phyloP scores from a whole-genome alignment of 2,329 filamentous ascomycete species.

The Parastagonospora nodorum region DNA sequence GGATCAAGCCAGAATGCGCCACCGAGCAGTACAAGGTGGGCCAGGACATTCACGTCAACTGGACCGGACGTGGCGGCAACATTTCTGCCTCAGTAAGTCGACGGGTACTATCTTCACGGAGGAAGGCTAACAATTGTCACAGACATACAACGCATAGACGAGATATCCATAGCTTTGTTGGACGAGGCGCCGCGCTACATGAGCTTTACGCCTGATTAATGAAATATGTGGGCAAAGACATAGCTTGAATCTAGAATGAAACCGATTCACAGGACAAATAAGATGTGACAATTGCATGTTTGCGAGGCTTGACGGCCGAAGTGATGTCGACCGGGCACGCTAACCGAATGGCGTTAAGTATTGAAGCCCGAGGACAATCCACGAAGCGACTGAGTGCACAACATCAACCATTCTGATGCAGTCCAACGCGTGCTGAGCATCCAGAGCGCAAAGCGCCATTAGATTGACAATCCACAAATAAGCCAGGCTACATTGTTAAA shows the following conservation, averaged over 20 bases:
- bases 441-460: too few species aligned
- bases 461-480: too few species aligned
- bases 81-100: conserved; percentile 75
- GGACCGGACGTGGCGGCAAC: conserved; percentile 97
- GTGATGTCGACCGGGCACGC: not conserved
- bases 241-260: conserved; percentile 30
- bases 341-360: not conserved
- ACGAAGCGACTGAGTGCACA: too few species aligned
- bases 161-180: conserved; percentile 17
- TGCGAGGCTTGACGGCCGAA: not conserved
- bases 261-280: conserved; percentile 11
- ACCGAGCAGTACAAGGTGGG: conserved; percentile 79
- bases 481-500: conserved; percentile 5
- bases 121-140: not conserved
- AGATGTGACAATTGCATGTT: not conserved
- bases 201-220: conserved; percentile 5
- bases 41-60: conserved; percentile 98
- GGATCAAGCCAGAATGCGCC: conserved; percentile 58
- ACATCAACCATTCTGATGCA: too few species aligned
- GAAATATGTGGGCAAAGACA: conserved; percentile 18
- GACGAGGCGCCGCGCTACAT: conserved; percentile 20
- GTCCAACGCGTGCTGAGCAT: too few species aligned
- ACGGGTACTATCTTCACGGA: not conserved
- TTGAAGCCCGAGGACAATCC: too few species aligned
- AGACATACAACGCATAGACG: conserved; percentile 86